Evolutionary conservation across 83 land plant species (phyloP).

Genomic region (Diphasiastrum complanatum): DNA sequence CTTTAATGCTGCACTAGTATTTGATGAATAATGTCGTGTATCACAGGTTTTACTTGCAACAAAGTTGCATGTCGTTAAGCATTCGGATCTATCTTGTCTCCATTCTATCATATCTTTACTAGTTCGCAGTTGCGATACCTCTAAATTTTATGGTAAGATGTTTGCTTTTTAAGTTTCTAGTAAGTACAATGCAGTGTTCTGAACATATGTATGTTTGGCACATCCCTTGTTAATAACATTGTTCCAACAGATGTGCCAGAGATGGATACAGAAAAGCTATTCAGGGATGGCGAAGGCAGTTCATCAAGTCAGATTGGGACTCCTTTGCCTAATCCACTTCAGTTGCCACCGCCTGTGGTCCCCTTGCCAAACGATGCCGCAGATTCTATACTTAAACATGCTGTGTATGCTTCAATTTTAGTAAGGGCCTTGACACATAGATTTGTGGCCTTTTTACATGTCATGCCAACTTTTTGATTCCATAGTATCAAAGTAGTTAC

Average conservation of each 20-base stretch:
- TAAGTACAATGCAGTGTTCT: no score
- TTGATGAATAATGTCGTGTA: no score
- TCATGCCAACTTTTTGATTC: no score
- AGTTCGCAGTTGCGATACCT: constrained; percentile 26
- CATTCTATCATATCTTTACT: constrained; percentile 19
- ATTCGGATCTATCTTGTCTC: constrained; percentile 17
- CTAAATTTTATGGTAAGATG: constrained; percentile 25
- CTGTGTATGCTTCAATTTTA: constrained; percentile 25
- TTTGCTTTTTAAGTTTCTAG: no score
- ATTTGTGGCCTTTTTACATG: no score
- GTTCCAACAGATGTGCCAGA: background rate
- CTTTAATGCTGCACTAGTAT: no score
- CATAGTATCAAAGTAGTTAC: no score
- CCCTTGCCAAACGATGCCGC: constrained; percentile 24
- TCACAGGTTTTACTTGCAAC: constrained; percentile 29
- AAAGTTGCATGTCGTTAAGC: constrained; percentile 24
- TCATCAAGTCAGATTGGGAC: constrained; percentile 6
- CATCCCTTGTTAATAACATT: background rate
- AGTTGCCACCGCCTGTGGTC: constrained; percentile 12
- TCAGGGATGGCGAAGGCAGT: background rate
- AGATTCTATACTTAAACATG: constrained; percentile 29
- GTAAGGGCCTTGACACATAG: constrained; percentile 1
- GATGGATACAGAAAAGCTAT: background rate
- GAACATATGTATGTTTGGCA: background rate
- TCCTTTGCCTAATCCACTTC: constrained; percentile 21